Evolutionary conservation across 2,329 filamentous ascomycete genomes (phyloP).

Genomic region (Sporothrix pallida): DNA sequence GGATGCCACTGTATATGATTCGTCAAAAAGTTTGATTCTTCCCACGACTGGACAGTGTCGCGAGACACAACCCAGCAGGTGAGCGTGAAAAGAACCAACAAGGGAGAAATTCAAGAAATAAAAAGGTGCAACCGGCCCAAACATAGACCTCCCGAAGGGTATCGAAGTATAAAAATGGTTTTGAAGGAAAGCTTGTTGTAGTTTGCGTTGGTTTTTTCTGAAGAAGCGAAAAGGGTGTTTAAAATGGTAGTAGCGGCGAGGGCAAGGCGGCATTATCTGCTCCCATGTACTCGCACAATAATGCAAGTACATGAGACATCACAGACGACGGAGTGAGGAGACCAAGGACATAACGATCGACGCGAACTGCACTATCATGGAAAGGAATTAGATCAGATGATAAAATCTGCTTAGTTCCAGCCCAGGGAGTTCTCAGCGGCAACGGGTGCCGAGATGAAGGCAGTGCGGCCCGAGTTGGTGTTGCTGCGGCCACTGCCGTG

Average conservation of each 20-base stretch:
- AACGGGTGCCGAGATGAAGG: constrained; percentile 84
- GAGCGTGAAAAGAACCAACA: constrained; percentile 15
- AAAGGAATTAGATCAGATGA: constrained; percentile 18
- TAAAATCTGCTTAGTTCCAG: constrained; percentile 72
- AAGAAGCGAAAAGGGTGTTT: constrained; percentile 39
- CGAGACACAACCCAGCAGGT: not conserved
- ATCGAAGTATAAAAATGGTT: constrained; percentile 50
- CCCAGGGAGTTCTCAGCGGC: constrained; percentile 94
- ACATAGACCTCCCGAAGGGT: constrained; percentile 51
- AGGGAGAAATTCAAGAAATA: constrained; percentile 33
- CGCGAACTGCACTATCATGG: not conserved
- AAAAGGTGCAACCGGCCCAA: constrained; percentile 39
- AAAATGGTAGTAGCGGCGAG: constrained; percentile 44
- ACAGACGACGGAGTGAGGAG: not conserved
- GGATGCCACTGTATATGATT: constrained; percentile 33
- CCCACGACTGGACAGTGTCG: not conserved
- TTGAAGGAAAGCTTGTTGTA: constrained; percentile 28
- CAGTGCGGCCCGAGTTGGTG: constrained; percentile 61
- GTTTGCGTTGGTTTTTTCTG: constrained; percentile 27
- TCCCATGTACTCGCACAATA: not conserved
- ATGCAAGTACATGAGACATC: not conserved
- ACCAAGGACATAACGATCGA: not conserved
- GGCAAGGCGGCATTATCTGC: constrained; percentile 36
- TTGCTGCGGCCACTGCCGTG: constrained; percentile 58
- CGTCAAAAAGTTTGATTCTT: constrained; percentile 29